Evolutionary conservation across 345 rosid species (phyloP).

Genomic region (Capsella bursapastoris): DNA sequence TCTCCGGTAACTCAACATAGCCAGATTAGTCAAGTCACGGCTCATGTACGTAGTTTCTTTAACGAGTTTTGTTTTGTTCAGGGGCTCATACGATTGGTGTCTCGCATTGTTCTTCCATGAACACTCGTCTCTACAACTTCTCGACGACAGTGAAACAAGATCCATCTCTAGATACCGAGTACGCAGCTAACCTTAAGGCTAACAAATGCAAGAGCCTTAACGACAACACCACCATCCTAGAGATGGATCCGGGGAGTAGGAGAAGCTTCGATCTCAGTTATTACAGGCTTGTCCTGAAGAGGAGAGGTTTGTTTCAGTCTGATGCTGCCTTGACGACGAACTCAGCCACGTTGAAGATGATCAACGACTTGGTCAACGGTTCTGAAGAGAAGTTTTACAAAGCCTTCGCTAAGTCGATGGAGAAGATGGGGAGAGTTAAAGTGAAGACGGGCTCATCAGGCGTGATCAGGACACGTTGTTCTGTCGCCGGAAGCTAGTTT

Average conservation of each 20-base stretch:
- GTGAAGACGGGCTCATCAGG: conserved; percentile 76
- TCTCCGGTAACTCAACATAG: conserved; percentile 49
- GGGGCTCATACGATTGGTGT: conserved; percentile 90
- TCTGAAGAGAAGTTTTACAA: conserved; percentile 54
- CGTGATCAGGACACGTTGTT: conserved; percentile 74
- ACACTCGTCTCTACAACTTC: conserved; percentile 72
- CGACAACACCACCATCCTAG: conserved; percentile 66
- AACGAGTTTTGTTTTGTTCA: conserved; percentile 17
- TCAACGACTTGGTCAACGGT: conserved; percentile 59
- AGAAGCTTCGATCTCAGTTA: conserved; percentile 76
- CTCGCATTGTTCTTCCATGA: conserved; percentile 69
- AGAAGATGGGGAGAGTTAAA: conserved; percentile 70
- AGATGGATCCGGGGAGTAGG: conserved; percentile 85
- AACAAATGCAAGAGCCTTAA: conserved; percentile 63
- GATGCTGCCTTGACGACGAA: conserved; percentile 71
- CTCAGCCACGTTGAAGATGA: conserved; percentile 50
- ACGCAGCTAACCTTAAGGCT: conserved; percentile 70
- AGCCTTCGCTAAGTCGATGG: conserved; percentile 74
- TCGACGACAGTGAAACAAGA: conserved; percentile 63
- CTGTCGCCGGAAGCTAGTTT: conserved; percentile 57
- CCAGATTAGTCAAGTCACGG: not conserved
- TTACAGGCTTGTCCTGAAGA: conserved; percentile 56
- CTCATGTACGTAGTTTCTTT: not conserved
- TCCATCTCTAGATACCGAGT: conserved; percentile 69
- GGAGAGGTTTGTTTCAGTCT: conserved; percentile 80